Base-by-base conservation (phyloP, 176 grass and related monocot genomes). In the Olyra latifolia region DNA sequence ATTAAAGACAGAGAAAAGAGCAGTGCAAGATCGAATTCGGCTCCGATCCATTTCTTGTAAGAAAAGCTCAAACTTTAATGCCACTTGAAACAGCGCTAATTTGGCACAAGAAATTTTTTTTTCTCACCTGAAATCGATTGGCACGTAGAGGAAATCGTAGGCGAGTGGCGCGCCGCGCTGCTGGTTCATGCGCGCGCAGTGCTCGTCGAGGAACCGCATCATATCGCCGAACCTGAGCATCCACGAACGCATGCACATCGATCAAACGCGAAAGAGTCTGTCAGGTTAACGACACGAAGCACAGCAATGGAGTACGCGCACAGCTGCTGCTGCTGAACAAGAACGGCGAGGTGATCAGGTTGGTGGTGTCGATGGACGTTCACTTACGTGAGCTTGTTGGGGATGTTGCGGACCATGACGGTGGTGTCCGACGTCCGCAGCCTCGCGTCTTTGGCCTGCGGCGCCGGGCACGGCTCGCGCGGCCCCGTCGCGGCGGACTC, bases 341-440 rank as follows among this genome's bases (percentile, higher is more conserved):
- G 6, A 66, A 6, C 0, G 35, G 10, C 6, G 78, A 85, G 24
- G 41, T 11, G 0, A 25, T 35, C 32, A 35, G 1, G n/a, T n/a
- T n/a, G 29, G 19, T 43, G 30, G 28, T 23, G 22, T 23, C n/a
- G 20, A 56, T 56, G 53, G n/a, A 56, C 22, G 53, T 11, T 56
- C 53, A 10, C 53, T 56, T 22, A 56, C 53, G 9, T 23, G 53
- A 56, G 62, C 68, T 35, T 91, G 80, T 87, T 89, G 29, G 94
- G 94, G 46, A 97, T 93, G 72, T 97, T 97, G 10, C 86, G 89
- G 7, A 97, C 52, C 93, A 97, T 97, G 28, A 97, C 62, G 8
- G 90, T 93, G 15, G 88, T 91, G 61, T 29, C 38, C 23, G 17
- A 7, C 23, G 2, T 8, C 55, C 69, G 16, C 11, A 62, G 43